Percentiles rank a stretch among this genome's conserved stretches.
phyloP scores from a whole-genome alignment of 371 early-diverging fungal genomes.

The Haplosporangium sp. region DNA sequence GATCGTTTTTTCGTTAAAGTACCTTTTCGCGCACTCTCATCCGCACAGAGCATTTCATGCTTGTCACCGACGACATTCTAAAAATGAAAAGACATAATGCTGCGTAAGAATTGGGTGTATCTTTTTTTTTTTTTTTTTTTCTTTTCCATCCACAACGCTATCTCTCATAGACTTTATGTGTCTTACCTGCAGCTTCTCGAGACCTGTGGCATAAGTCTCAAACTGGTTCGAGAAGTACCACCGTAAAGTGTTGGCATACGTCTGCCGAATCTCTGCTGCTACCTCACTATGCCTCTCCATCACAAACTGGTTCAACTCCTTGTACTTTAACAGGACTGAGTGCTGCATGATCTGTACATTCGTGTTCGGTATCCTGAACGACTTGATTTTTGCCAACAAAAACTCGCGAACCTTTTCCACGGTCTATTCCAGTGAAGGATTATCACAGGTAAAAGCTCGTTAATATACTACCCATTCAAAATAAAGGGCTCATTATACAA shows the following conservation, averaged over 20 bases:
- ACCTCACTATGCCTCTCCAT: slow-evolving; percentile 90
- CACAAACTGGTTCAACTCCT: slow-evolving; percentile 87
- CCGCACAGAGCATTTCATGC: slow-evolving; percentile 83
- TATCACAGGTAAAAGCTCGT: too few relatives aligned
- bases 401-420: slow-evolving; percentile 88
- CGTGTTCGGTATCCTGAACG: slow-evolving; percentile 86
- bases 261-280: slow-evolving; percentile 85
- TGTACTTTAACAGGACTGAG: slow-evolving; percentile 88
- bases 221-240: slow-evolving; percentile 91
- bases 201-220: slow-evolving; percentile 82
- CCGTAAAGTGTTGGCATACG: slow-evolving; percentile 83
- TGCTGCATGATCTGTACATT: slow-evolving; percentile 94
- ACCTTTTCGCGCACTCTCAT: slow-evolving; percentile 77
- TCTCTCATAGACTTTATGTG: background rate
- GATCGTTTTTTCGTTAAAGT: background rate
- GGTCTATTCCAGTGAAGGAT: slow-evolving; percentile 39
- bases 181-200: slow-evolving; percentile 78
- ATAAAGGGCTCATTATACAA: background rate
- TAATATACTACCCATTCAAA: too few relatives aligned
- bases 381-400: slow-evolving; percentile 83
- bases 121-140: background rate
- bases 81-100: background rate
- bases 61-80: slow-evolving; percentile 83
- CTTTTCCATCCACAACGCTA: background rate
- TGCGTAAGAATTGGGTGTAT: too few relatives aligned